Percentiles rank a stretch among this genome's conserved stretches.
Evolutionary conservation across 169 alveolate species (phyloP).

Genomic region (Plasmodium berghei): DNA sequence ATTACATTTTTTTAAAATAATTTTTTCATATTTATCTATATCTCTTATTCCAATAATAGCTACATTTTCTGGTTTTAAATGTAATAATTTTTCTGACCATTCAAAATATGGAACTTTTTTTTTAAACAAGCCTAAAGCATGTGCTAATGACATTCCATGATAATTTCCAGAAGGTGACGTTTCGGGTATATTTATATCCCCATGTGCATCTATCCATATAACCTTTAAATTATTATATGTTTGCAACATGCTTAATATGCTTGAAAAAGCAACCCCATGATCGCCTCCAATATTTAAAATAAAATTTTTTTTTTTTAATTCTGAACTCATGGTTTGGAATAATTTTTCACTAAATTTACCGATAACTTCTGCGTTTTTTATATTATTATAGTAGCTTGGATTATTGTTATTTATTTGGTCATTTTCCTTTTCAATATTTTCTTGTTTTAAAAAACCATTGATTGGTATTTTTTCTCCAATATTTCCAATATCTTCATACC

Average conservation of each 20-base stretch:
- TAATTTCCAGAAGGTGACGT: slow-evolving; percentile 80
- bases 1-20: slow-evolving; percentile 46
- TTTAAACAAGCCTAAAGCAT: slow-evolving; percentile 77
- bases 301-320: slow-evolving; percentile 67
- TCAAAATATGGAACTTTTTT: slow-evolving; percentile 75
- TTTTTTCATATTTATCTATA: slow-evolving; percentile 76
- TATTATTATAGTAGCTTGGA: slow-evolving; percentile 26
- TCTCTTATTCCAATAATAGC: slow-evolving; percentile 80
- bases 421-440: background rate
- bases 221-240: slow-evolving; percentile 75
- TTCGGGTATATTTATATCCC: slow-evolving; percentile 82
- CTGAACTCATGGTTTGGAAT: slow-evolving; percentile 30
- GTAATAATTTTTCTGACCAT: slow-evolving; percentile 58
- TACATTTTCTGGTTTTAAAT: slow-evolving; percentile 70
- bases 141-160: slow-evolving; percentile 85
- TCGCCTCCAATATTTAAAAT: slow-evolving; percentile 84
- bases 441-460: background rate
- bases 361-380: slow-evolving; percentile 24
- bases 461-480: background rate
- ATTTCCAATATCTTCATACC: slow-evolving; percentile 64
- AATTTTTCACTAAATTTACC: slow-evolving; percentile 47
- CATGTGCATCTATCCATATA: slow-evolving; percentile 87
- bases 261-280: slow-evolving; percentile 81
- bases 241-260: slow-evolving; percentile 74
- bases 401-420: background rate